phyloP scores from a whole-genome alignment of 441 rosid species.

The Geranium incanum region DNA sequence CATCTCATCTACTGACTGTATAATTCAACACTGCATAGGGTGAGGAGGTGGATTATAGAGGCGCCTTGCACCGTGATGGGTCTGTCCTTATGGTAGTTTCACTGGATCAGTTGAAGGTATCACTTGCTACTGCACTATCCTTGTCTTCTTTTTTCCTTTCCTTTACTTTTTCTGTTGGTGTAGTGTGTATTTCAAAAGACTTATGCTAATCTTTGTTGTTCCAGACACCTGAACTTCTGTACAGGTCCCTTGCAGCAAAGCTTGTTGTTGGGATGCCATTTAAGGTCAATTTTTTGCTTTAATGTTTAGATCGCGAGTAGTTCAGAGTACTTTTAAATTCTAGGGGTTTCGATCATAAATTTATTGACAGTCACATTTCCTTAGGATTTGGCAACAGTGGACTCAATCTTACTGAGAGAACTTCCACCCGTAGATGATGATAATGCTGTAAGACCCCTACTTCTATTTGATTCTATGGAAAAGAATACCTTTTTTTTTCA shows the following conservation, averaged over 20 bases:
- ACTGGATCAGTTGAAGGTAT: conserved; percentile 72
- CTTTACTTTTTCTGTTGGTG: neutral
- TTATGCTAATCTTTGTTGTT: conserved; percentile 6
- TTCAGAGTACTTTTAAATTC: neutral
- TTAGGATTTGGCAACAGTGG: conserved; percentile 50
- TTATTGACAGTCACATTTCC: conserved; percentile 6
- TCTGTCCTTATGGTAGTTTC: conserved; percentile 84
- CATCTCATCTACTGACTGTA: conserved; percentile 16
- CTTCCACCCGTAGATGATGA: conserved; percentile 53
- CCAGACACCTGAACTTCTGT: conserved; percentile 77
- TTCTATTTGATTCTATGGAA: conserved; percentile 12
- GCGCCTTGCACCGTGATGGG: conserved; percentile 91
- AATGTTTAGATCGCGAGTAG: neutral
- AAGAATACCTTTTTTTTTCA: neutral
- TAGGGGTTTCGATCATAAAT: neutral
- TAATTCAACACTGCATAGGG: conserved; percentile 36
- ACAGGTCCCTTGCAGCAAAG: conserved; percentile 47
- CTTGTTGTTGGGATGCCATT: conserved; percentile 24
- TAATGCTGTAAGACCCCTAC: conserved; percentile 57
- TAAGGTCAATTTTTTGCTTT: conserved; percentile 15
- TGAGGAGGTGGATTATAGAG: conserved; percentile 92
- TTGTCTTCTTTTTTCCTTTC: neutral
- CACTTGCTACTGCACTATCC: neutral
- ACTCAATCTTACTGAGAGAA: conserved; percentile 55
- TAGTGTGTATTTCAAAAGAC: conserved; percentile 9